Evolutionary conservation across 371 early-diverging fungal species (phyloP), one percentile per base, ranked within the genome.

Genomic region (Lichtheimia hyalospora): DNA sequence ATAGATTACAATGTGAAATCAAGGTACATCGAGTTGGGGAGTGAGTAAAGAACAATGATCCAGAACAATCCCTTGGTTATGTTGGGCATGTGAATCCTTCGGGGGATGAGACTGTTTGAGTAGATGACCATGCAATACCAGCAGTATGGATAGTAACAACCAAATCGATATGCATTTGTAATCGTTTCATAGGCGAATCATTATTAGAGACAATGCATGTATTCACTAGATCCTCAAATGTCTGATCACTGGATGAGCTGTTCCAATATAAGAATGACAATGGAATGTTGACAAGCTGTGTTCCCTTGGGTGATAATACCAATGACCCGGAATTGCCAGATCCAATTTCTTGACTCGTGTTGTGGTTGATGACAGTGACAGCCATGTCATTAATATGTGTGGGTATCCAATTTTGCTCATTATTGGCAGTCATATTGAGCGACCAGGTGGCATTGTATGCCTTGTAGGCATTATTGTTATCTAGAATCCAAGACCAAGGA

Each of bases 51-150:
- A 27, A 27, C 27, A 27, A 27, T 27, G 27, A 27, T 27, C 27
- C 7, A 27, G 27, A 27, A 27, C 4, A 3, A 27, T 27, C 7
- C 5, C 7, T 34, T 34, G 34, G 10, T 10, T 34, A 34, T 34
- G 34, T 34, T 8, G 60, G 60, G 20, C 60, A 60, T 12, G 24
- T 8, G n/a, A 60, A 60, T 5, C 63, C 53, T 48, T 46, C 39
- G 4, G 60, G 57, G 23, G 58, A 60, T 14, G 57, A 52, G 42
- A 72, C 61, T n/a, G 55, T 27, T 23, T 40, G 56, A 13, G 63
- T 62, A 10, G 59, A 52, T 27, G 68, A 42, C 77, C 77, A 74
- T 6, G 62, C 70, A 49, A 77, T 66, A 13, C 77, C 77, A 46
- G 61, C 42, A 41, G 74, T 71, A 23, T 63, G 54, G 52, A 64